Base-by-base conservation (phyloP, 192 early-diverging fungal species). In the Entomortierella lignicola region DNA sequence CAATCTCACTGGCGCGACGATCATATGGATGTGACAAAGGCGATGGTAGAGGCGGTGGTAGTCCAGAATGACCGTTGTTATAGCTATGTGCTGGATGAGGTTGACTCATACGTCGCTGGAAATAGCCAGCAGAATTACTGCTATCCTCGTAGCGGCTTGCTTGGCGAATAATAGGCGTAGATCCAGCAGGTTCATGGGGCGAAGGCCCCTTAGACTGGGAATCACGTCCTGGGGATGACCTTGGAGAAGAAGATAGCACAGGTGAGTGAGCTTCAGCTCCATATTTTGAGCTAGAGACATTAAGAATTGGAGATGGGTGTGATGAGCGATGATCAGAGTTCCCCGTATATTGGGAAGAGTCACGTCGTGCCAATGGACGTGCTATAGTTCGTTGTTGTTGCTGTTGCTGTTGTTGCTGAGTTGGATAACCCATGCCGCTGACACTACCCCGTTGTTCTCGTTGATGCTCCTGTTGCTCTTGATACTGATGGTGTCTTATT, bases 31-130 rank as follows among this genome's bases (percentile, higher is more conserved):
- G 74, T 13, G 67, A 41, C 21, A 59, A 29, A 21, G 61, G 62
- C 21, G 61, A 64, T 41, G 37, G 54, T 29, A 69, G n/a, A 39
- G 67, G 55, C 34, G 74, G 66, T 2, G 61, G 61, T 8, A 64
- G 29, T n/a, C 66, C 60, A 34, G 37, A 7, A 34, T 50, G 60
- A 23, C 21, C 41, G 51, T 18, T 52, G 29, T 17, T 62, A 50
- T 50, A 63, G 23, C 31, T 21, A 58, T 68, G 58, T 26, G 51
- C 31, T 25, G 63, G 29, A 15, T 66, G 67, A 15, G 75, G 75
- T 34, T 79, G 75, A 21, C 75, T 79, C 75, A 79, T 79, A 1
- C 75, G 67, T 12, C 75, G 43, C 56, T 69, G 63, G 52, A 64
- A 60, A 13, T 62, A 69, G 0, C 50, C 34, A 0, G 61, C 30